Conservation (phyloP, 1,284 basidiomycete genomes). For the Cutaneotrichosporon cavernicola region DNA sequence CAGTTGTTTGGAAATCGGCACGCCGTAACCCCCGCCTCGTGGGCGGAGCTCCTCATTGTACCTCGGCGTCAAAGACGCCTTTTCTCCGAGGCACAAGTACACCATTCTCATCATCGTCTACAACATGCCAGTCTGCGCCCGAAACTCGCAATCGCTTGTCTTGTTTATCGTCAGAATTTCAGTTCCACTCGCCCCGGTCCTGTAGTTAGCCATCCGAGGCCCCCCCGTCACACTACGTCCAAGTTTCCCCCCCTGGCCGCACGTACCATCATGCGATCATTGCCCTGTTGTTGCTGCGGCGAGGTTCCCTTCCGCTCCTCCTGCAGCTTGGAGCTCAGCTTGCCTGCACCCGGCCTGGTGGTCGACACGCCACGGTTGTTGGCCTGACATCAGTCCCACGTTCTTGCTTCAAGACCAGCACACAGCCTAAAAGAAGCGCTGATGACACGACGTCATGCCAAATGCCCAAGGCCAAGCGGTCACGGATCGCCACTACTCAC, state of each 20-base stretch:
- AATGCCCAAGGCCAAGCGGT: not conserved
- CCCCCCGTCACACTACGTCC: not conserved
- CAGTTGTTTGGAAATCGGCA: not conserved
- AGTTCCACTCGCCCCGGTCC: conserved; percentile 29
- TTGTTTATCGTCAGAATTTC: not conserved
- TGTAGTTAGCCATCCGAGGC: conserved; percentile 15
- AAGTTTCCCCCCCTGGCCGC: not conserved
- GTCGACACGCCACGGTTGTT: conserved; percentile 45
- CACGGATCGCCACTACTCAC: conserved; percentile 35
- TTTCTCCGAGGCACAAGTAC: not conserved
- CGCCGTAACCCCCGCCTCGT: not conserved
- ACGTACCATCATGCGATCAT: conserved; percentile 50
- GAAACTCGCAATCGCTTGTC: not conserved
- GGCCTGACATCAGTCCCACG: conserved; percentile 33
- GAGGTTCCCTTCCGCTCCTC: conserved; percentile 27
- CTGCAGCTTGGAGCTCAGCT: conserved; percentile 46
- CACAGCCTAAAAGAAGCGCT: not conserved
- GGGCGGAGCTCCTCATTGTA: not conserved
- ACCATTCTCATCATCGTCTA: not conserved
- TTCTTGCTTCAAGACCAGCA: not conserved
- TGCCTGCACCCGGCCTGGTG: conserved; percentile 47
- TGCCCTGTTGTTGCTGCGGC: conserved; percentile 11
- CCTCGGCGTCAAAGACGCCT: not conserved
- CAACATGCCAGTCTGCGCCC: conserved; percentile 4
- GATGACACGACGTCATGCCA: not conserved